Base-by-base conservation (phyloP, 78 protist species). In the Diacronema lutheri region DNA sequence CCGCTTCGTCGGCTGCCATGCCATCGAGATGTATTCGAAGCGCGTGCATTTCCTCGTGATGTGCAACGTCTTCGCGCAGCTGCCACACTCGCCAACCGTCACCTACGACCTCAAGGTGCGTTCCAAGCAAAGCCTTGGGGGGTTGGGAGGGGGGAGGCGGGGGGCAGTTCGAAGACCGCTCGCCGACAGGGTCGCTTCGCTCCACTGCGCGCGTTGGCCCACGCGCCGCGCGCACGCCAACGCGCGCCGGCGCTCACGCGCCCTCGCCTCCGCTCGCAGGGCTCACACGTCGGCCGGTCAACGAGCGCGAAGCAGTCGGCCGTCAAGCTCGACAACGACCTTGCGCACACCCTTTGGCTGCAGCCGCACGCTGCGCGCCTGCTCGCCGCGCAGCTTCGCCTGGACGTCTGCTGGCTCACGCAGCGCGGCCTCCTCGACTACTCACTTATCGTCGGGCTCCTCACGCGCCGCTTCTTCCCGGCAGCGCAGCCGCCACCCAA, bases 51-150 rank as follows among this genome's bases (percentile, higher is more conserved):
- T 86, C 19, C 6, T 86, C 21, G 89, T 86, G 57, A 65, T 86
- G 78, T 9, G 40, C 35, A 74, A 40, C 33, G 74, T 62, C 33
- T 86, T 86, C 66, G 64, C 71, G 12, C 62, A 35, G 10, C 33
- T 7, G n/a, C 57, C 65, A 26, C 82, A 74, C 35, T 79, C 72
- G n/a, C n/a, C n/a, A n/a, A n/a, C n/a, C n/a, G n/a, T n/a, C 23
- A 11, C 50, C 50, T 86, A 86, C 73, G 89, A 86, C 14, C 81
- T 86, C 26, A 86, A 86, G 71, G 89, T 44, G 50, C 16, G 50
- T 3, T 7, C 50, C n/a, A n/a, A n/a, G n/a, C n/a, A n/a, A n/a
- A n/a, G n/a, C n/a, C n/a, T n/a, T n/a, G n/a, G n/a, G n/a, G n/a
- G n/a, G n/a, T n/a, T n/a, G n/a, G n/a, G n/a, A n/a, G n/a, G n/a